Conservation (phyloP, 2,329 filamentous ascomycete genomes). For the Neonectria ditissima region DNA sequence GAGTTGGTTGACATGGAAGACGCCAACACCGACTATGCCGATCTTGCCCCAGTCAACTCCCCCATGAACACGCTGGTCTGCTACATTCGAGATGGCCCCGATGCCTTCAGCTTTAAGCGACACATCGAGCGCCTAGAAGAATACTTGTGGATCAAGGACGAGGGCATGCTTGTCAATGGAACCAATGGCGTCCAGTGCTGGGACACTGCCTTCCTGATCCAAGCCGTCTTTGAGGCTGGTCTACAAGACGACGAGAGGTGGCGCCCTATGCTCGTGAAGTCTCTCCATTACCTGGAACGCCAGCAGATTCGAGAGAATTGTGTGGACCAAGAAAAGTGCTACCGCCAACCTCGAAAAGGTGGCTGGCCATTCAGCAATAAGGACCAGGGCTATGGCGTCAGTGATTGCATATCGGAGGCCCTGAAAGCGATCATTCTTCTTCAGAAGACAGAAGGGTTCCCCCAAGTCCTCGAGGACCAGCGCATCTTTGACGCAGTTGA, state of each 20-base stretch:
- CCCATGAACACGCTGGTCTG: slow-evolving; percentile 91
- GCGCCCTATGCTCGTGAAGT: slow-evolving; percentile 84
- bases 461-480: slow-evolving; percentile 77
- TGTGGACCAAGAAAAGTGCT: slow-evolving; percentile 80
- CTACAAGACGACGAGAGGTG: slow-evolving; percentile 82
- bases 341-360: slow-evolving; percentile 90
- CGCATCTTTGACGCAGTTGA: slow-evolving; percentile 91
- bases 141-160: slow-evolving; percentile 89
- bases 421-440: slow-evolving; percentile 88
- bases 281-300: slow-evolving; percentile 85
- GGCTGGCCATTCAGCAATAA: slow-evolving; percentile 97
- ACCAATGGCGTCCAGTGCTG: slow-evolving; percentile 98
- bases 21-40: slow-evolving; percentile 88
- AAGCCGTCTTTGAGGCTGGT: slow-evolving; percentile 82
- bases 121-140: slow-evolving; percentile 87
- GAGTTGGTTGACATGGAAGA: slow-evolving; percentile 91
- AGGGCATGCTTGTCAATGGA: slow-evolving; percentile 94
- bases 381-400: slow-evolving; percentile 93
- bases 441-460: slow-evolving; percentile 82
- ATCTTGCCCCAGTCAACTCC: slow-evolving; percentile 88
- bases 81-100: slow-evolving; percentile 86
- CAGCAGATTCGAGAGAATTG: slow-evolving; percentile 92
- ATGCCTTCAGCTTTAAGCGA: slow-evolving; percentile 75
- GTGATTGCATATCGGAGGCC: slow-evolving; percentile 92
- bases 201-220: slow-evolving; percentile 93